Evolutionary conservation across 2,329 filamentous ascomycete genomes (phyloP).

Genomic region (Monosporascus ibericus): DNA sequence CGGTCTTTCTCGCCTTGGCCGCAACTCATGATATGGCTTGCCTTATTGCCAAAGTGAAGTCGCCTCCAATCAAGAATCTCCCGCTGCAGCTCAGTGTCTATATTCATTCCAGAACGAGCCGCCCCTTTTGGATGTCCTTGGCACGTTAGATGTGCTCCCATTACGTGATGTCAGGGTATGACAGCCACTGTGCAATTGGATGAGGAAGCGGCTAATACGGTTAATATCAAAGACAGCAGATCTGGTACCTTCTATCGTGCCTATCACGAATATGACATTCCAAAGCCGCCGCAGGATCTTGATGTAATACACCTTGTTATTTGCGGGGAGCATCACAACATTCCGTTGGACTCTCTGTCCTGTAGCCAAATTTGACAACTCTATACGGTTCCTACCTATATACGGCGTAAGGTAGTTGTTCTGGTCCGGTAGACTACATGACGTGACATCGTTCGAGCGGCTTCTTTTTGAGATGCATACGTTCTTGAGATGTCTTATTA

Average conservation of each 20-base stretch:
- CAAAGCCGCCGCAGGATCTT: not conserved
- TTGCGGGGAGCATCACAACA: too few species aligned
- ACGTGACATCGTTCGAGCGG: too few species aligned
- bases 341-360: too few species aligned
- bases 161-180: conserved; percentile 1
- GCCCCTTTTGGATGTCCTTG: conserved; percentile 7
- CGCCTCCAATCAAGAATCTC: not conserved
- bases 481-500: too few species aligned
- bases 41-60: not conserved
- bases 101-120: not conserved
- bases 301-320: not conserved
- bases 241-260: not conserved
- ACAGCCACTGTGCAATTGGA: conserved; percentile 5
- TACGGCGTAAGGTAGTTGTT: too few species aligned
- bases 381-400: too few species aligned
- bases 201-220: conserved; percentile 18
- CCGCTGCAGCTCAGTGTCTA: not conserved
- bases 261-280: conserved; percentile 6
- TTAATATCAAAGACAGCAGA: conserved; percentile 8
- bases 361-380: too few species aligned
- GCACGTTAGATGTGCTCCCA: conserved; percentile 11
- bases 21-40: not conserved
- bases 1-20: not conserved
- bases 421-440: too few species aligned
- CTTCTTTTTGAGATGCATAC: too few species aligned